A percentile compares a stretch with the other conserved stretches of the same genome.
Evolutionary conservation across 2,329 filamentous ascomycete genomes (phyloP).

Genomic region (Hirsutella thompsonii): DNA sequence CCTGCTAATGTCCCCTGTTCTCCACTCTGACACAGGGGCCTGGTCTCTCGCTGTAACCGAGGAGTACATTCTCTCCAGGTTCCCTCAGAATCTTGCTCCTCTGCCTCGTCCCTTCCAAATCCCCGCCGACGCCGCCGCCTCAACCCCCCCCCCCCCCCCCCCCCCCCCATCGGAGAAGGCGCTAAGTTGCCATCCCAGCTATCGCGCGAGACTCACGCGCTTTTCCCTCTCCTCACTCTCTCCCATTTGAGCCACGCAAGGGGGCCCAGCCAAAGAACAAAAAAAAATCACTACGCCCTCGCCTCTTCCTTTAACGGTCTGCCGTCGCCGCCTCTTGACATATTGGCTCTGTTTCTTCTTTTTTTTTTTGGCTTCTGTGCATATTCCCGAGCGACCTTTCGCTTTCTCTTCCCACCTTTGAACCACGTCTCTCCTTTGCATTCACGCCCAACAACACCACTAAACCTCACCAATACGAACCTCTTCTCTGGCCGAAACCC

Average conservation of each 20-base stretch:
- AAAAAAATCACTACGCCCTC: not conserved
- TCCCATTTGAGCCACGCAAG: not conserved
- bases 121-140: not conserved
- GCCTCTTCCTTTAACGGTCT: not conserved
- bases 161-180: not conserved
- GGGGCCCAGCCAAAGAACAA: not conserved
- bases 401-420: no score
- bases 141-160: not conserved
- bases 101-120: not conserved
- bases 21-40: no score
- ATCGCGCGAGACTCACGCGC: slow-evolving; percentile 2
- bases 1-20: no score
- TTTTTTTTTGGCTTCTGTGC: not conserved
- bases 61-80: no score
- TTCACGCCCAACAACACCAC: no score
- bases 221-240: not conserved
- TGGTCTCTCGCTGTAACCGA: no score
- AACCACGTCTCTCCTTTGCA: no score
- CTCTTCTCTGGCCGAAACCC: no score
- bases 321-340: not conserved
- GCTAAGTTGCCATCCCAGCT: slow-evolving; percentile 1
- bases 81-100: not conserved
- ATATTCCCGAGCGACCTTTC: not conserved
- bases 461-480: no score
- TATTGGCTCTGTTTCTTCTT: not conserved